Conservation (phyloP, 2,329 filamentous ascomycete species). For the Sporothrix schenckii region DNA sequence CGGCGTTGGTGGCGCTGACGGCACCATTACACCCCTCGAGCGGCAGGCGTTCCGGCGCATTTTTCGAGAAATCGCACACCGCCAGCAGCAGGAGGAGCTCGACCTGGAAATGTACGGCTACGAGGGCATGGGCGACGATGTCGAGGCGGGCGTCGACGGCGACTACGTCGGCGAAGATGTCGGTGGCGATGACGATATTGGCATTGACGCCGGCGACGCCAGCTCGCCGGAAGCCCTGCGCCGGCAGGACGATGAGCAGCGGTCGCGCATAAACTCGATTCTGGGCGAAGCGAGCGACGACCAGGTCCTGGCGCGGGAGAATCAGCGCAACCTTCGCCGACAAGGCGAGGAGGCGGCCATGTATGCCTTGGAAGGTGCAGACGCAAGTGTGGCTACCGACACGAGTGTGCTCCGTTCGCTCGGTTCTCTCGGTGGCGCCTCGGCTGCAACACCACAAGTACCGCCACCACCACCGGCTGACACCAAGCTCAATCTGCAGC, state of each 20-base stretch:
- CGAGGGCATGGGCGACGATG: background rate
- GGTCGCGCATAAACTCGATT: constrained; percentile 36
- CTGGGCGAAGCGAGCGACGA: constrained; percentile 31
- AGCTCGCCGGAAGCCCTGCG: background rate
- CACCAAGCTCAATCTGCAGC: constrained; percentile 25
- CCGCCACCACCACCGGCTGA: background rate
- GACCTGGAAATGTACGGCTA: background rate
- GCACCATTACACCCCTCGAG: constrained; percentile 63
- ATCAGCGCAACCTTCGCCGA: constrained; percentile 31
- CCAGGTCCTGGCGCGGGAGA: constrained; percentile 22
- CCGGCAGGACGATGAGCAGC: background rate
- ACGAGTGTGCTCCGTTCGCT: background rate
- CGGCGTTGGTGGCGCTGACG: constrained; percentile 33
- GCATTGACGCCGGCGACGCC: background rate
- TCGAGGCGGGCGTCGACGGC: background rate
- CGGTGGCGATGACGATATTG: background rate
- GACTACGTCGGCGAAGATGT: background rate
- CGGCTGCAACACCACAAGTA: background rate
- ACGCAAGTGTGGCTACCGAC: background rate
- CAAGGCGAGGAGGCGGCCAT: background rate
- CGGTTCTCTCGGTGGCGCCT: background rate
- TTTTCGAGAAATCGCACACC: constrained; percentile 59
- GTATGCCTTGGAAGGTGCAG: background rate
- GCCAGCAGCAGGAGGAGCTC: background rate
- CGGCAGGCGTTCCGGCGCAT: constrained; percentile 55